Evolutionary conservation across 1,139 yeast genomes (phyloP), one percentile per base, ranked within the genome.

Genomic region (Debaryomycetaceae sp.): DNA sequence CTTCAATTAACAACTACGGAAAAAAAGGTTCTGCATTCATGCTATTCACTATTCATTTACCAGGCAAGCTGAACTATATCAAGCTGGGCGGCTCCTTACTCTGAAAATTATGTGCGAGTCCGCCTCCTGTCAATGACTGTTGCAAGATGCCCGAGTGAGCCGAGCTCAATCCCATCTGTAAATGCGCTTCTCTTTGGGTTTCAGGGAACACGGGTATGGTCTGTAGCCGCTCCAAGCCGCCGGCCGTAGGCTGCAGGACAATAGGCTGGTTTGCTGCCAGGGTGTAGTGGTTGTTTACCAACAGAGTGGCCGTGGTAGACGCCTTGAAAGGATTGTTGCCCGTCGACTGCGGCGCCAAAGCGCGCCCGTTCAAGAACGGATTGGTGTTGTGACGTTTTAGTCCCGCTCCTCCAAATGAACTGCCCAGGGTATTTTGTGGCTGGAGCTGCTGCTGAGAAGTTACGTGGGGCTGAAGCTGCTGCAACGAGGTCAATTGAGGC

Each of bases 151-250:
- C 26, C 27, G 38, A 37, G 22, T 49, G 47, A 2, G 74, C 73
- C 32, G 55, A 52, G 28, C 51, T 45, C 38, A 62, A 49, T 36
- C 46, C 53, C 26, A 45, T 53, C 30, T 64, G 62, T 30, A 51
- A 52, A 28, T 51, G 57, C 16, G 53, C 58, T 25, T 58, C 63
- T 33, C 49, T 54, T 42, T 67, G 73, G 6, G 82, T 76, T 38
- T 73, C 72, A 0, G 82, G 82, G 42, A 77, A 77, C 2, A 76
- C 79, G 3, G 83, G 68, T 3, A 71, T 50, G 0, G 83, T 76
- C 3, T 77, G 77, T 24, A 75, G 41, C 31, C 58, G 57, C 45
- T 77, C 85, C 34, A 73, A 60, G 0, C 85, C 85, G 4, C 83
- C 85, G 14, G 81, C 78, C 2, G 83, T 76, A 3, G 69, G 62